Evolutionary conservation across 192 early-diverging fungal species (phyloP), one percentile per base, ranked within the genome.

Genomic region (Mortierella alpina): DNA sequence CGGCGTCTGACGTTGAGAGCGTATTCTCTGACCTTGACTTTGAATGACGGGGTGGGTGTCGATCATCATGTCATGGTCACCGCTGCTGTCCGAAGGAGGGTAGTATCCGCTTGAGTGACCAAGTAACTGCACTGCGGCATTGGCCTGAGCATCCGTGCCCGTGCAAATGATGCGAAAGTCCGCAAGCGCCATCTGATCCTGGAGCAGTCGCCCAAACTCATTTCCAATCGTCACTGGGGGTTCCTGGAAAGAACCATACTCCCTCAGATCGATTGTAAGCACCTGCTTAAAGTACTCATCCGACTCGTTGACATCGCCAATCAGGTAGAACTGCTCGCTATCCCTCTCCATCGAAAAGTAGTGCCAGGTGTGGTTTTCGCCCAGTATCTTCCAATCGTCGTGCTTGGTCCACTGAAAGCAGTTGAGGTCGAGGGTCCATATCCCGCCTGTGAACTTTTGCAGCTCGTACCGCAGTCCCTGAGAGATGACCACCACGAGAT

Each of bases 381-480:
- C 77, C n/a, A 80, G 70, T 41, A 80, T 66, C 55, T 80, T 72
- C 77, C 77, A 80, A 59, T 80, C 77, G 45, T 85, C 84, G 48
- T 84, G 81, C 31, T 72, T 82, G 15, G 72, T 77, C 91, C 91
- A 92, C 47, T 86, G 77, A 58, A 91, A 83, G 20, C 82, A 84
- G 31, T 84, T 62, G 41, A 92, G 76, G 63, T 90, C 86, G 11
- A 92, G 70, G 7, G 82, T 71, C 91, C 91, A 92, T 22, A 91
- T 81, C 4, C 88, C 90, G 2, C 85, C 84, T 40, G 73, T 78
- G n/a, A 82, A 77, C 71, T 86, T 83, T 70, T 83, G 76, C 15
- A 82, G 59, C 20, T 72, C 84, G 48, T 70, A 75, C 31, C 81
- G 72, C 15, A 85, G 60, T 42, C 71, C 71, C 40, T 83, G 72